Conservation (phyloP, 495 filamentous ascomycete species). For the Hyaloscypha variabilis region DNA sequence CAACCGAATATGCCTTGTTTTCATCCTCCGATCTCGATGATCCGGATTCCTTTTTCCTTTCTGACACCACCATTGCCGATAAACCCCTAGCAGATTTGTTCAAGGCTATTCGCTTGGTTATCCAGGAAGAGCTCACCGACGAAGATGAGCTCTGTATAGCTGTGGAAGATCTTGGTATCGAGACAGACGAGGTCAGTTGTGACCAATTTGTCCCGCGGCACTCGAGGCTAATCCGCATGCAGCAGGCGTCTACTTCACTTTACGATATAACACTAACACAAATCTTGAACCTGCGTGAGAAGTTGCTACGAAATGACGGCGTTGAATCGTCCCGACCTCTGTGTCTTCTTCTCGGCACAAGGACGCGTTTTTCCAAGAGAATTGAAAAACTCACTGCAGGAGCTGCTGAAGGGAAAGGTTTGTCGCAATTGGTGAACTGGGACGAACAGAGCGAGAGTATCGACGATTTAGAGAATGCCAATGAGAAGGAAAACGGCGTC, state of each 20-base stretch:
- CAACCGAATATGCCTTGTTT: constrained; percentile 71
- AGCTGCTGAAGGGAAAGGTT: constrained; percentile 59
- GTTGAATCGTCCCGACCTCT: constrained; percentile 54
- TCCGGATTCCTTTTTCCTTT: constrained; percentile 72
- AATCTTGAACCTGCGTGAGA: constrained; percentile 59
- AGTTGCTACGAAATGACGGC: constrained; percentile 63
- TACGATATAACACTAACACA: constrained; percentile 50
- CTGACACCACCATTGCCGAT: constrained; percentile 63
- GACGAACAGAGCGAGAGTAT: constrained; percentile 35
- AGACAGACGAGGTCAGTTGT: constrained; percentile 69
- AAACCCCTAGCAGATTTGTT: constrained; percentile 63
- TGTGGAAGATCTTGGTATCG: constrained; percentile 67
- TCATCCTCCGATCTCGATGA: constrained; percentile 65
- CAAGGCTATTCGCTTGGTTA: constrained; percentile 62
- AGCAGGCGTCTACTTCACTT: constrained; percentile 28
- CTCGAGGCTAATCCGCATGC: constrained; percentile 39
- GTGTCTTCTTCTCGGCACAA: constrained; percentile 55
- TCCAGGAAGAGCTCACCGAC: constrained; percentile 65
- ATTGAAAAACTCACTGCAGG: constrained; percentile 43
- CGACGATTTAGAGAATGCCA: constrained; percentile 10
- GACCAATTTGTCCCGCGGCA: background rate
- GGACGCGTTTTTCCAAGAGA: constrained; percentile 52
- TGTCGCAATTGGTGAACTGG: constrained; percentile 48
- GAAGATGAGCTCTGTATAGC: constrained; percentile 72
- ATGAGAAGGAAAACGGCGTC: constrained; percentile 1